Percentiles rank a stretch among this genome's conserved stretches.
These are phyloP conservation scores for Pseudomicrostroma phylloplanum DNA, from an alignment of 1,284 basidiomycete genomes.

Conservation along the genomic window DNA sequence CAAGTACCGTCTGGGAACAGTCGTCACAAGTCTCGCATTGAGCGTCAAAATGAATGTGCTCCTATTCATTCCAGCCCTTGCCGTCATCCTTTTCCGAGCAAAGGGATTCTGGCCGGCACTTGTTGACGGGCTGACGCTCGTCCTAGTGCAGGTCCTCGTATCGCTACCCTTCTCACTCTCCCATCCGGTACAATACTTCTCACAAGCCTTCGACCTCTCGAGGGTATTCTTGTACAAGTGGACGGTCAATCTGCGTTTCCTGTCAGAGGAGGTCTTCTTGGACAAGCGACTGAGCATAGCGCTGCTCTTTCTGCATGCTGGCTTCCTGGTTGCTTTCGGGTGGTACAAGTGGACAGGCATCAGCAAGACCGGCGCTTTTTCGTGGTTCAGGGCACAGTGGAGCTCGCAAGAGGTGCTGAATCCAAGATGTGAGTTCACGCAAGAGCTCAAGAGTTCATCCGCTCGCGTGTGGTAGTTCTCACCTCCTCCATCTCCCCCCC, in stretches of 20 bases:
- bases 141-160: slow-evolving; percentile 60
- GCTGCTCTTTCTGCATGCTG: slow-evolving; percentile 65
- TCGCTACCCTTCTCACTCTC: slow-evolving; percentile 67
- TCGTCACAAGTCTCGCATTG: slow-evolving; percentile 69
- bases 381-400: not conserved
- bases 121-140: slow-evolving; percentile 59
- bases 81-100: slow-evolving; percentile 60
- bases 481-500: not conserved
- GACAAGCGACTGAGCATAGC: slow-evolving; percentile 60
- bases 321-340: slow-evolving; percentile 63
- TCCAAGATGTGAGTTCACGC: too few relatives aligned
- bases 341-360: slow-evolving; percentile 63
- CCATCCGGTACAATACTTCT: slow-evolving; percentile 64
- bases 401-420: not conserved
- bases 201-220: slow-evolving; percentile 76
- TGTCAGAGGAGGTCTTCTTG: slow-evolving; percentile 70
- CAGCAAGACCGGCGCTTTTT: slow-evolving; percentile 51
- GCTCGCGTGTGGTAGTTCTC: too few relatives aligned
- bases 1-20: slow-evolving; percentile 60
- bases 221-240: slow-evolving; percentile 88
- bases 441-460: too few relatives aligned
- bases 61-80: slow-evolving; percentile 74
- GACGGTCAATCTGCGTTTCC: slow-evolving; percentile 96
- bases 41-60: slow-evolving; percentile 95
- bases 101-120: slow-evolving; percentile 61